Conservation (phyloP, 371 early-diverging fungal species). For the Nematocida sp. region DNA sequence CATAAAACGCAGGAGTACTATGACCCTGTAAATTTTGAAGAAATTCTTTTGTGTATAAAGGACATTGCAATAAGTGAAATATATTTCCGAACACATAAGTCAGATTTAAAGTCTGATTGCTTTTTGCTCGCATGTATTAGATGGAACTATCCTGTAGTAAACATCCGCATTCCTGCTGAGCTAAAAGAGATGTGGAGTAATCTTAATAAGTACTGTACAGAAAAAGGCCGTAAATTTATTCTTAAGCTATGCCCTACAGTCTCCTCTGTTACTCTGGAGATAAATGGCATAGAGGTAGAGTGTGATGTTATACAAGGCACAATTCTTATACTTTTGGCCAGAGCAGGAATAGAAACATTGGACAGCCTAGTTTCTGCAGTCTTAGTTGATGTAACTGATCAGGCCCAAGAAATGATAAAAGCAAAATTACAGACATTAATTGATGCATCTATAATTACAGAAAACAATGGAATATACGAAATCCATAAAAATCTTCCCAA, state of each 20-base stretch:
- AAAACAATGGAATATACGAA: conserved; percentile 14
- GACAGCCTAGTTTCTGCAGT: conserved; percentile 24
- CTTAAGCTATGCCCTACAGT: conserved; percentile 43
- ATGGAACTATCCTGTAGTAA: conserved; percentile 46
- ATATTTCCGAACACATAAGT: conserved; percentile 38
- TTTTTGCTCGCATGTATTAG: conserved; percentile 35
- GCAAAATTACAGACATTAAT: conserved; percentile 6
- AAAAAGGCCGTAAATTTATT: conserved; percentile 43
- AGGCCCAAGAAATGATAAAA: not conserved
- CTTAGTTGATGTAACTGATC: conserved; percentile 9
- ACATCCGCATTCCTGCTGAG: conserved; percentile 44
- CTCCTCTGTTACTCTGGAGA: conserved; percentile 16
- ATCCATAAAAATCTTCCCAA: not conserved
- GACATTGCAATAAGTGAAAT: conserved; percentile 44
- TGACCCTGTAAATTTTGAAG: conserved; percentile 36
- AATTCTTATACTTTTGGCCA: conserved; percentile 39
- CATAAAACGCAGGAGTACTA: conserved; percentile 7
- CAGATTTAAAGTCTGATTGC: conserved; percentile 8
- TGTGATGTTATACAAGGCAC: conserved; percentile 45
- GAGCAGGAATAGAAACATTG: not conserved
- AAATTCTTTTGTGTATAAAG: conserved; percentile 38
- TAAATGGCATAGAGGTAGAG: conserved; percentile 15
- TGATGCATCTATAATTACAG: not conserved
- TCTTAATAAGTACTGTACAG: conserved; percentile 34
- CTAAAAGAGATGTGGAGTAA: conserved; percentile 28